Percentiles rank a stretch among this genome's conserved stretches.
Conservation (phyloP, 2,329 filamentous ascomycete species). For the Polytolypa hystricis region DNA sequence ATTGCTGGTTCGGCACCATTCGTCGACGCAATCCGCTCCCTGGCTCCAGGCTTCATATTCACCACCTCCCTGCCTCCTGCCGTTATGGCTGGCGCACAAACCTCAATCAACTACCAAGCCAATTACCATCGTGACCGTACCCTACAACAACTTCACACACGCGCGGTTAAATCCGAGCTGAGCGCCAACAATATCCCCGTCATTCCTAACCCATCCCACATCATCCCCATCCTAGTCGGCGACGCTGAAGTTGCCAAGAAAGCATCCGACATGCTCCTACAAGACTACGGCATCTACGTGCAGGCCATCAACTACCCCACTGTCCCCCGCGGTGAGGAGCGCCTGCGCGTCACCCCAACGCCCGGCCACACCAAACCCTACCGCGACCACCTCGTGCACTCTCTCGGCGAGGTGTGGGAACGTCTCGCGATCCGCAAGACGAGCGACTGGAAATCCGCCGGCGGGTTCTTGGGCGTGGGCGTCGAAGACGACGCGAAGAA, state of each 20-base stretch:
- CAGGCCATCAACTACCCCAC: conserved; percentile 99
- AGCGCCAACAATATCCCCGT: conserved; percentile 77
- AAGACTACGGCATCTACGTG: conserved; percentile 88
- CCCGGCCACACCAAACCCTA: conserved; percentile 79
- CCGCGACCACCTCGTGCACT: conserved; percentile 73
- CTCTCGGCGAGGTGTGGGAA: conserved; percentile 78
- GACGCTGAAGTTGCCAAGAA: conserved; percentile 86
- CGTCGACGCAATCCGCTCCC: conserved; percentile 84
- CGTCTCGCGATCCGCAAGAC: conserved; percentile 86
- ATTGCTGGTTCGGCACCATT: conserved; percentile 81
- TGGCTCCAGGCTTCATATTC: conserved; percentile 97
- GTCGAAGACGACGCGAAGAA: conserved; percentile 47
- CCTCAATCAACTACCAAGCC: conserved; percentile 91
- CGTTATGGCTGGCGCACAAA: conserved; percentile 86
- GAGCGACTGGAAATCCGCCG: conserved; percentile 78
- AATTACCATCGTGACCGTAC: conserved; percentile 72
- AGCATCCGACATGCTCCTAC: conserved; percentile 82
- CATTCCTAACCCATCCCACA: conserved; percentile 95
- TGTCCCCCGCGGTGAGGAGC: conserved; percentile 93
- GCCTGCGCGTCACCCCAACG: conserved; percentile 89
- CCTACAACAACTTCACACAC: conserved; percentile 91
- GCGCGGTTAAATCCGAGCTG: conserved; percentile 80
- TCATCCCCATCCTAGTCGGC: conserved; percentile 85
- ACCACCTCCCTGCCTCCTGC: conserved; percentile 92
- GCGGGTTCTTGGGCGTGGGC: conserved; percentile 91